Percentiles rank a stretch among this genome's conserved stretches.
Evolutionary conservation across 2,329 filamentous ascomycete genomes (phyloP).

Genomic region (Aspergillus carbonarius): DNA sequence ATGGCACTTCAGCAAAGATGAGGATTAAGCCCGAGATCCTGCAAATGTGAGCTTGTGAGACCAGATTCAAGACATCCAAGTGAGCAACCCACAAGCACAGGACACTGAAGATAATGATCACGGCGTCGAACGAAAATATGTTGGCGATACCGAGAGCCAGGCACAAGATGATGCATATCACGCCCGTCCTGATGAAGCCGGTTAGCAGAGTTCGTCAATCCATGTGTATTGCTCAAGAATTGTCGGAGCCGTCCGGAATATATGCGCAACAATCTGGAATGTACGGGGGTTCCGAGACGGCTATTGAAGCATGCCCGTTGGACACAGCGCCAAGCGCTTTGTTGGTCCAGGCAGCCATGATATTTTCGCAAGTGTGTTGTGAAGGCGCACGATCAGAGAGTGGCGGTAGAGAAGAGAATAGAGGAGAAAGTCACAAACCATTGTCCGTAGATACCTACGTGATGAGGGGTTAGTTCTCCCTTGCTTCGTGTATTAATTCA

Average conservation of each 20-base stretch:
- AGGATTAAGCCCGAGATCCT: constrained; percentile 72
- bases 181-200: constrained; percentile 42
- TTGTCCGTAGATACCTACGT: constrained; percentile 66
- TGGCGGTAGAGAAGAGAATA: background rate
- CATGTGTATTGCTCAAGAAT: background rate
- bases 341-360: constrained; percentile 23
- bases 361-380: constrained; percentile 9
- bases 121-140: constrained; percentile 59
- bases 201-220: constrained; percentile 15
- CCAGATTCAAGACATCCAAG: background rate
- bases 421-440: constrained; percentile 51
- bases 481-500: constrained; percentile 15
- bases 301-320: constrained; percentile 2
- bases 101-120: constrained; percentile 61
- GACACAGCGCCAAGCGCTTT: constrained; percentile 19
- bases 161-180: constrained; percentile 64
- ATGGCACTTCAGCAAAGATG: constrained; percentile 84
- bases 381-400: background rate
- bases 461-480: constrained; percentile 24
- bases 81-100: constrained; percentile 54
- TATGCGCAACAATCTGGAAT: background rate
- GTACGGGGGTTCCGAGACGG: background rate
- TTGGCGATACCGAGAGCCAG: constrained; percentile 68
- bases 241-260: background rate
- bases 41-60: constrained; percentile 43